Evolutionary conservation across 2,329 filamentous ascomycete species (phyloP).

Genomic region (Reticulascus tulasneorum): DNA sequence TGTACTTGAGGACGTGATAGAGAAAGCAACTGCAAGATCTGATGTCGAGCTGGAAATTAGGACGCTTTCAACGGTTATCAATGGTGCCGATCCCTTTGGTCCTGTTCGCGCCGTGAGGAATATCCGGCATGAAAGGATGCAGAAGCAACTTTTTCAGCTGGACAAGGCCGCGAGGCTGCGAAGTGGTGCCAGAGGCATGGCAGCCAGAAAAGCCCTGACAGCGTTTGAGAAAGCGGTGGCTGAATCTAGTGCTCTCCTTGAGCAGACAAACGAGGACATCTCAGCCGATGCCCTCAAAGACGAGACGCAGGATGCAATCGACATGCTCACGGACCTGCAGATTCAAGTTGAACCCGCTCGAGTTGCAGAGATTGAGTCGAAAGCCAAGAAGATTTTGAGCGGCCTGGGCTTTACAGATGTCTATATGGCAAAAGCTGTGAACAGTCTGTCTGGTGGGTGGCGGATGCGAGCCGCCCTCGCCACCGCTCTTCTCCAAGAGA

Average conservation of each 20-base stretch:
- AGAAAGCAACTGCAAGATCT: slow-evolving; percentile 53
- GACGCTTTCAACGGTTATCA: slow-evolving; percentile 57
- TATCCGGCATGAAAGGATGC: slow-evolving; percentile 58
- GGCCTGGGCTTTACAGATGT: slow-evolving; percentile 69
- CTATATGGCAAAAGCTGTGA: slow-evolving; percentile 55
- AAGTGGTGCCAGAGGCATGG: slow-evolving; percentile 70
- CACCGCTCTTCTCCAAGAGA: slow-evolving; percentile 63
- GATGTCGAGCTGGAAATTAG: slow-evolving; percentile 58
- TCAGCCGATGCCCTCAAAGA: slow-evolving; percentile 51
- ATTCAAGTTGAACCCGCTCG: slow-evolving; percentile 63
- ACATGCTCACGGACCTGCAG: slow-evolving; percentile 67
- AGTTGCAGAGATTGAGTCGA: slow-evolving; percentile 59
- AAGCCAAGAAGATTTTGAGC: slow-evolving; percentile 61
- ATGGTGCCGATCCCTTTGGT: slow-evolving; percentile 52
- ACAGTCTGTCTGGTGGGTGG: slow-evolving; percentile 73
- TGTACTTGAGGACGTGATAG: slow-evolving; percentile 66
- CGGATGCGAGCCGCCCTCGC: slow-evolving; percentile 66
- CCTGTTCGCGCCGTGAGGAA: slow-evolving; percentile 58
- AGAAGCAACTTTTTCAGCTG: slow-evolving; percentile 61
- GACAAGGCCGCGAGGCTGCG: slow-evolving; percentile 71
- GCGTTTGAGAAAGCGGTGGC: slow-evolving; percentile 64
- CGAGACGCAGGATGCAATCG: slow-evolving; percentile 66
- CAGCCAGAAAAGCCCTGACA: slow-evolving; percentile 71
- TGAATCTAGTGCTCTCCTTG: slow-evolving; percentile 47
- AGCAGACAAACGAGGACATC: slow-evolving; percentile 54